Base-by-base conservation (phyloP, 345 rosid species). In the Pistacia atlantica region DNA sequence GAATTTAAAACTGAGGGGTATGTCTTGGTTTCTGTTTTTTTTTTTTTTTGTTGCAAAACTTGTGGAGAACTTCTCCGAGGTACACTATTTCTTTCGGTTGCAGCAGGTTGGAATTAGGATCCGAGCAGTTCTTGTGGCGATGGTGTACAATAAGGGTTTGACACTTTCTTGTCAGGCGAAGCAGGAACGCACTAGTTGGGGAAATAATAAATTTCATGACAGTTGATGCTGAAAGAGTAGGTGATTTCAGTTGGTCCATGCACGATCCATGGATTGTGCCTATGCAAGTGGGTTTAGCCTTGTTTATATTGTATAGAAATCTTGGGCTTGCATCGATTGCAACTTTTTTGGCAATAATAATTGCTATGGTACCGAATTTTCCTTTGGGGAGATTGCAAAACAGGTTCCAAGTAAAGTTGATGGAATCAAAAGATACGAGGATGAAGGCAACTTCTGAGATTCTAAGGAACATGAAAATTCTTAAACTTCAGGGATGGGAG, bases 401-500 rank as follows among this genome's bases (percentile, higher is more conserved):
- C 80, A 89, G 78, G 70, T 91, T 82, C 79, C 93, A 93, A 83
- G 88, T 82, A 33, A 88, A 87, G 85, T 77, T 93, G 73, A 91
- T 91, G 97, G 75, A 90, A 80, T 85, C 93, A 2, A 91, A 91
- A 66, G 97, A 89, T 65, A 76, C 62, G 20, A 82, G 92, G 65
- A 91, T 91, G 97, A 91, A 84, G 80, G 83, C 84, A 4, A 89
- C 91, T 65, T 85, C 92, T 9, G 92, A 91, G 83, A 84, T 91
- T 61, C 75, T 89, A 67, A 84, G 88, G 74, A 91, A 90, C 81
- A 91, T 91, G 92, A 87, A 89, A 82, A 91, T 88, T 80, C 90
- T 91, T 71, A 91, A 91, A 77, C 92, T 91, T 73, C 97, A 91
- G 65, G 92, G 87, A 13, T 91, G 97, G 93, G 97, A 91, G 72